Evolutionary conservation across 305 asterid genomes (phyloP).

Genomic region (Lippia alba): DNA sequence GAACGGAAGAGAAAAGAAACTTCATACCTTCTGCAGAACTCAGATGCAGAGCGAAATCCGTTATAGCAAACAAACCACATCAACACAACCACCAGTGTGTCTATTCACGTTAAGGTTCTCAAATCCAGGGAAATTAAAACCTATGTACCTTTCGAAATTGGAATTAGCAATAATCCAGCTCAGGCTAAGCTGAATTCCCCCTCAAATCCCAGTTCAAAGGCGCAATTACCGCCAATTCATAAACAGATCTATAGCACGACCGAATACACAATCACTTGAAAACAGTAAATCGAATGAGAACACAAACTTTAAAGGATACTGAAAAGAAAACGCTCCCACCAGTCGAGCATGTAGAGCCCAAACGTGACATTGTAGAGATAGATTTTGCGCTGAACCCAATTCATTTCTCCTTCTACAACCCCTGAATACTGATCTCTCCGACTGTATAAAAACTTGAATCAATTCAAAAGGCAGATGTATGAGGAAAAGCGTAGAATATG

Average conservation of each 20-base stretch:
- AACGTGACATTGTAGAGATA: constrained; percentile 49
- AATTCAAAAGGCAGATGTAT: background rate
- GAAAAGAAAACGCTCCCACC: constrained; percentile 47
- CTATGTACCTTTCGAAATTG: background rate
- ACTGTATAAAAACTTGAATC: background rate
- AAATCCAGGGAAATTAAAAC: background rate
- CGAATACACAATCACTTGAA: background rate
- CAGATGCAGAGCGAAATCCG: constrained; percentile 31
- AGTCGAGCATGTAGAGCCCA: constrained; percentile 50
- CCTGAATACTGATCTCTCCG: background rate
- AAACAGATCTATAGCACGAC: constrained; percentile 20
- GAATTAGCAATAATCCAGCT: background rate
- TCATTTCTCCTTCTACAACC: constrained; percentile 28
- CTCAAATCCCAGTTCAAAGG: background rate
- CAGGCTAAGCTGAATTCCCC: background rate
- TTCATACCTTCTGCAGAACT: constrained; percentile 38
- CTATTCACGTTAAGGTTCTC: constrained; percentile 37
- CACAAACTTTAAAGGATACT: constrained; percentile 35
- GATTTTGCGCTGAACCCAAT: constrained; percentile 44
- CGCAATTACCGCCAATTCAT: constrained; percentile 1
- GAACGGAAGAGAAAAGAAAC: constrained; percentile 7
- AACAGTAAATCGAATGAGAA: background rate
- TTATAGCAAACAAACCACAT: constrained; percentile 48
- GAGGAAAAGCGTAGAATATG: background rate
- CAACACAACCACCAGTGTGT: constrained; percentile 43